These are phyloP conservation scores for Carex littledalei DNA, from an alignment of 176 grass and related monocot species.

Conservation along the genomic window DNA sequence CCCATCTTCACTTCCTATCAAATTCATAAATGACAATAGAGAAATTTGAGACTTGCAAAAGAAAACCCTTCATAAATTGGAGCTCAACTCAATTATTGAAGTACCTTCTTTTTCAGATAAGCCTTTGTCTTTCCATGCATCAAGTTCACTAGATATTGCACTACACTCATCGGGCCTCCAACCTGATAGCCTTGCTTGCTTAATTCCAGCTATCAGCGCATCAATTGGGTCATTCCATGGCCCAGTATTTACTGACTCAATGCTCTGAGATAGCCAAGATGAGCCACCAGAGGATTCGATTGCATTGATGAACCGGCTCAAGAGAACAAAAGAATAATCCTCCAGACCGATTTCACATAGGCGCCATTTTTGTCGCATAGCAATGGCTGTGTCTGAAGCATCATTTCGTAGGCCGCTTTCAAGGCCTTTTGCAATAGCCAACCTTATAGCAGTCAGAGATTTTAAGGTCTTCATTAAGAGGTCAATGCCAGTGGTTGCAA, in stretches of 20 bases:
- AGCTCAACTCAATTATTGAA: neutral
- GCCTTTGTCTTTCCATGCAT: conserved; percentile 71
- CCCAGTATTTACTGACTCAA: conserved; percentile 44
- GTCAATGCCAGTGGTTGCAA: conserved; percentile 35
- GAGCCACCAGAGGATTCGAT: conserved; percentile 72
- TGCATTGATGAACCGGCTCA: conserved; percentile 86
- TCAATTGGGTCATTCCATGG: conserved; percentile 63
- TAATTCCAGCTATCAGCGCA: conserved; percentile 64
- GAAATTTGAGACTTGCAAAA: neutral
- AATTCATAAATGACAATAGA: conserved; percentile 21
- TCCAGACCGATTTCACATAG: conserved; percentile 93
- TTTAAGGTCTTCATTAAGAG: conserved; percentile 63
- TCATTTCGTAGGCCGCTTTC: conserved; percentile 97
- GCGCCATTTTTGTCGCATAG: conserved; percentile 99
- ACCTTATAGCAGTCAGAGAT: conserved; percentile 63
- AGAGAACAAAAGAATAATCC: conserved; percentile 92
- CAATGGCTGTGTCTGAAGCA: conserved; percentile 80
- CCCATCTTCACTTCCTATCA: conserved; percentile 67
- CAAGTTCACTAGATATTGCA: conserved; percentile 79
- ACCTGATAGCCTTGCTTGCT: conserved; percentile 75
- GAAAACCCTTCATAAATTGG: neutral
- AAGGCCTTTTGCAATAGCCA: conserved; percentile 65
- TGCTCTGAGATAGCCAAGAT: conserved; percentile 51
- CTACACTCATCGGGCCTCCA: conserved; percentile 76
- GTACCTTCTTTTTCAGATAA: conserved; percentile 79